These are phyloP conservation scores for Boletus sp. DNA, from an alignment of 768 basidiomycete species.

Conservation along the genomic window DNA sequence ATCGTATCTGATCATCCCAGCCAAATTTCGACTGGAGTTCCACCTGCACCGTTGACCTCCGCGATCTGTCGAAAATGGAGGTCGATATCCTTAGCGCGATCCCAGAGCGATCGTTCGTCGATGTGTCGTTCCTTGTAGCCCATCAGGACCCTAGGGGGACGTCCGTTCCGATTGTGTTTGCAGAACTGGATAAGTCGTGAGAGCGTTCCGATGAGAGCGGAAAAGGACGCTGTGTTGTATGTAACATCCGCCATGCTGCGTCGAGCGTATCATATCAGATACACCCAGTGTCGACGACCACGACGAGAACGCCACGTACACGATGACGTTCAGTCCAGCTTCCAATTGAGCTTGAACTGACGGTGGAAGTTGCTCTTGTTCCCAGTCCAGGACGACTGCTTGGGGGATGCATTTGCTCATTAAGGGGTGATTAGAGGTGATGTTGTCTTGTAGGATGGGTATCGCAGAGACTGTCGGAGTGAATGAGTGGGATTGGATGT, in stretches of 20 bases:
- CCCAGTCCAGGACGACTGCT: constrained; percentile 70
- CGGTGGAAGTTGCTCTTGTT: constrained; percentile 52
- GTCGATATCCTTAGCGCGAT: constrained; percentile 48
- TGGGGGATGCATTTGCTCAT: constrained; percentile 32
- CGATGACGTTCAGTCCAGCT: constrained; percentile 56
- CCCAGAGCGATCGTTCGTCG: constrained; percentile 76
- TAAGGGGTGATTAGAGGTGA: constrained; percentile 43
- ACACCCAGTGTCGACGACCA: neutral
- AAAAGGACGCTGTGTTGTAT: constrained; percentile 87
- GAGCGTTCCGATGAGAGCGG: constrained; percentile 71
- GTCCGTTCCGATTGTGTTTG: constrained; percentile 10
- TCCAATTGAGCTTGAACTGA: constrained; percentile 39
- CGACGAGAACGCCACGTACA: constrained; percentile 46
- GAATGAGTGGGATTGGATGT: neutral
- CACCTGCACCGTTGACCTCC: constrained; percentile 56
- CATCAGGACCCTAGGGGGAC: constrained; percentile 55
- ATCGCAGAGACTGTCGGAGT: constrained; percentile 69
- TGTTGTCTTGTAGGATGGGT: constrained; percentile 72
- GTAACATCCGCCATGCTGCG: constrained; percentile 91
- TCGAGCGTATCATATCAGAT: neutral
- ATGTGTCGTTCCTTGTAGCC: constrained; percentile 87
- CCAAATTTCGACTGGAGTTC: constrained; percentile 72
- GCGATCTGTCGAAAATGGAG: constrained; percentile 58
- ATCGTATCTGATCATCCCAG: constrained; percentile 34
- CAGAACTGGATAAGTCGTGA: constrained; percentile 40